Conservation (phyloP, 2,329 filamentous ascomycete species). For the Lasiodiplodia theobromae region DNA sequence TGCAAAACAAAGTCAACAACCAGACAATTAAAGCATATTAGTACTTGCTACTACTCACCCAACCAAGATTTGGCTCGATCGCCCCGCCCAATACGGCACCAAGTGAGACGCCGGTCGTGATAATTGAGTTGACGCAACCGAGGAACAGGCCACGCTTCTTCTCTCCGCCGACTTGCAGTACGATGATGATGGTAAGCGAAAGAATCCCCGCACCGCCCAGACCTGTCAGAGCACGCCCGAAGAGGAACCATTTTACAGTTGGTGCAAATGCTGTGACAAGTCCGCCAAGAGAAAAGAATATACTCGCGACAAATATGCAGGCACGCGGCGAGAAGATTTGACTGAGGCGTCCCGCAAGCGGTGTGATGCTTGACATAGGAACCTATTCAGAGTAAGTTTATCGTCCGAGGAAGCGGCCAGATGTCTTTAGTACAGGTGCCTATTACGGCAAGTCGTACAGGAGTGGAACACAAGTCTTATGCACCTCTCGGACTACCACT, state of each 20-base stretch:
- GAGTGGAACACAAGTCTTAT: not conserved
- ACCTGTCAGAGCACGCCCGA: constrained; percentile 73
- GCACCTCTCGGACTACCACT: not conserved
- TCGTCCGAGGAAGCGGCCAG: not conserved
- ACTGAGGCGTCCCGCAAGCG: constrained; percentile 74
- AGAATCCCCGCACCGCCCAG: constrained; percentile 75
- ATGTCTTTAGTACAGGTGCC: not conserved
- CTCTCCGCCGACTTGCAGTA: constrained; percentile 74
- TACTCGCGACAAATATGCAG: constrained; percentile 69
- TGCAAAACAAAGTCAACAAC: constrained; percentile 42
- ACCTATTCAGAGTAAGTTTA: constrained; percentile 30
- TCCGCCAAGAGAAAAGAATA: constrained; percentile 67
- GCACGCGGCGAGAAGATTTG: constrained; percentile 74
- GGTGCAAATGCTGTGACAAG: constrained; percentile 68
- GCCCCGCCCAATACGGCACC: constrained; percentile 75
- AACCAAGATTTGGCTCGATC: constrained; percentile 69
- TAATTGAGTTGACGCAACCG: constrained; percentile 75
- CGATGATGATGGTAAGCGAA: constrained; percentile 75
- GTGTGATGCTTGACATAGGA: constrained; percentile 63
- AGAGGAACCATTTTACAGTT: constrained; percentile 68
- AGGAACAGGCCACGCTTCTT: constrained; percentile 75
- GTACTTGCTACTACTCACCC: constrained; percentile 60
- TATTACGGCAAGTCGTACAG: not conserved
- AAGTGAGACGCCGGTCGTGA: constrained; percentile 74
- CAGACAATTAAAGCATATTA: too few relatives aligned